A percentile compares a stretch with the other conserved stretches of the same genome.
Evolutionary conservation across 306 rosid genomes (phyloP).

Genomic region (apple (Malus domestica)): DNA sequence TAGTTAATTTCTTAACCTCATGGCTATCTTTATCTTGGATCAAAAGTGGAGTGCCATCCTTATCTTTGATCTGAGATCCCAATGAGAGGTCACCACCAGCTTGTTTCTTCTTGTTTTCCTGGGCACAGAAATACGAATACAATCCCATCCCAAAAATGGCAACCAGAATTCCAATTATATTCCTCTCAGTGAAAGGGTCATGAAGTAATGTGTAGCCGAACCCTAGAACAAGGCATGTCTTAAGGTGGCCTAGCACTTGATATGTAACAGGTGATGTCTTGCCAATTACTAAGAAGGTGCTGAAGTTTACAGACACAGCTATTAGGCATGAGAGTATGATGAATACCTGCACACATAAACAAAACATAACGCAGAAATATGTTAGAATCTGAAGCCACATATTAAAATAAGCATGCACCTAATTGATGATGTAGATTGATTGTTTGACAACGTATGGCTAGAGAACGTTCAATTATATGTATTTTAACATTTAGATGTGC

Average conservation of each 20-base stretch:
- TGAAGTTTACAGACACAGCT: conserved; percentile 91
- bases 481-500: not conserved
- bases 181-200: conserved; percentile 88
- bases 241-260: conserved; percentile 94
- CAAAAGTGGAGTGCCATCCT: conserved; percentile 54
- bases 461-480: not conserved
- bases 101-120: conserved; percentile 78
- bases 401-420: not conserved
- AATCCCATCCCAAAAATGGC: conserved; percentile 89
- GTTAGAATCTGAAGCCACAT: not conserved
- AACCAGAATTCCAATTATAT: conserved; percentile 70
- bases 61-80: conserved; percentile 66
- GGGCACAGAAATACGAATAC: conserved; percentile 83
- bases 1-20: conserved; percentile 64
- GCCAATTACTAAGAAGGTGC: conserved; percentile 91
- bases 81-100: conserved; percentile 38
- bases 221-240: conserved; percentile 88
- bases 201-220: conserved; percentile 95
- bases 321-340: conserved; percentile 82
- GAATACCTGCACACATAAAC: conserved; percentile 44
- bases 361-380: not conserved
- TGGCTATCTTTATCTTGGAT: conserved; percentile 59
- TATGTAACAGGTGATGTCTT: conserved; percentile 98
- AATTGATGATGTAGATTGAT: not conserved
- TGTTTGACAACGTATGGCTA: not conserved